Base-by-base conservation (phyloP, 2,329 filamentous ascomycete species). In the Tolypocladium guangdongense region DNA sequence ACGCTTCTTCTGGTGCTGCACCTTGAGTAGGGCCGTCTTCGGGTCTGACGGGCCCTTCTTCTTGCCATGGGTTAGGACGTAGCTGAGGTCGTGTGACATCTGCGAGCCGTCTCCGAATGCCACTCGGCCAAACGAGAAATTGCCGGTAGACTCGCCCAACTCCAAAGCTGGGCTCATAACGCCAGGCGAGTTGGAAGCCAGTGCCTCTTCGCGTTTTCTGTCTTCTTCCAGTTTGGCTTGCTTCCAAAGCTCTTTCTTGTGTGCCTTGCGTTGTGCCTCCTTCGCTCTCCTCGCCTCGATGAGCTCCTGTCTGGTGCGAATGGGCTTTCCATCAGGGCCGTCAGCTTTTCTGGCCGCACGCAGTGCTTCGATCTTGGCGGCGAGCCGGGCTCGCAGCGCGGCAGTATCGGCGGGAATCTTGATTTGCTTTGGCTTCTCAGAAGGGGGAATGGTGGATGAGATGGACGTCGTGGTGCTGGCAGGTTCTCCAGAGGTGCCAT, bases 71-170 rank as follows among this genome's bases (percentile, higher is more conserved):
- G 57, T 68, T 49, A 74, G 66, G 11, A 80, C 81, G 56, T 82
- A 78, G 52, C 85, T 84, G 18, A 88, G 77, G 54, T 85, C 83
- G 56, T 88, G 81, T 50, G 92, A 88, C 49, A 95, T 77, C 57
- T 87, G 80, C 51, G 89, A 81, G 39, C 92, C 92, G 65, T 97
- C 92, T 5, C 82, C 82, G 67, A 97, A 99, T 12, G 89, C 84
- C n/a, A 99, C 84, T 37, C 89, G 86, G 35, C 91, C 90, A 68
- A 97, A 99, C 7, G 89, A 83, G 66, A 96, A 95, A 72, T 86
- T 88, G 64, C 83, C 85, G 4, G 68, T 60, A 57, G 78, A 70
- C 50, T 77, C 71, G 36, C 76, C 75, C 10, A 77, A 66, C 54
- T 78, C 75, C 32, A 81, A 69, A 11, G 74, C 71, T 0, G 80